phyloP scores from a whole-genome alignment of 352 stramenopile species.

The Phytophthora pluvialis region DNA sequence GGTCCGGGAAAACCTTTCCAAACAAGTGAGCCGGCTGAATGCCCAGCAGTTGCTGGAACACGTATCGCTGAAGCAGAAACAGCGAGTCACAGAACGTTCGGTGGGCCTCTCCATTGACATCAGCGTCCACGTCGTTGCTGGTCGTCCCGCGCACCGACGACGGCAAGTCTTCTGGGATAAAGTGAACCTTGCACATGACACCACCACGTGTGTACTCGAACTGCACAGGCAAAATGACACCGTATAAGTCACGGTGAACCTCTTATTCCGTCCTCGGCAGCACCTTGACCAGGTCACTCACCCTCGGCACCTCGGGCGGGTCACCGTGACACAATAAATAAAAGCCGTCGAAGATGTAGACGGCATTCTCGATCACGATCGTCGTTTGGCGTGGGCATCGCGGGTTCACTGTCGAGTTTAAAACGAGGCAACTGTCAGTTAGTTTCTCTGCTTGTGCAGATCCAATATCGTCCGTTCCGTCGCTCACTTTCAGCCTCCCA shows the following conservation, averaged over 20 bases:
- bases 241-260: background rate
- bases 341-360: slow-evolving; percentile 89
- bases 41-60: slow-evolving; percentile 78
- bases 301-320: slow-evolving; percentile 60
- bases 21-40: slow-evolving; percentile 82
- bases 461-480: background rate
- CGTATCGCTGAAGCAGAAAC: slow-evolving; percentile 72
- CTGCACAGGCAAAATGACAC: slow-evolving; percentile 35
- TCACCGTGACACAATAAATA: slow-evolving; percentile 81
- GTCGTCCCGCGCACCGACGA: slow-evolving; percentile 43
- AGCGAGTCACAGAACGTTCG: slow-evolving; percentile 59
- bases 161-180: slow-evolving; percentile 69
- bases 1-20: slow-evolving; percentile 63
- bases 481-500: slow-evolving; percentile 81
- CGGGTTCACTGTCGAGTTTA: slow-evolving; percentile 67
- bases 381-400: slow-evolving; percentile 75
- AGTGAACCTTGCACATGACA: slow-evolving; percentile 82
- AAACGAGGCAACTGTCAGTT: background rate
- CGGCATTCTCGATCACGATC: slow-evolving; percentile 59
- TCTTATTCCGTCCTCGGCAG: background rate
- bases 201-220: slow-evolving; percentile 84
- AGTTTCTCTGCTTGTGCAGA: background rate
- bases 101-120: slow-evolving; percentile 36
- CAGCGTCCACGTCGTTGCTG: slow-evolving; percentile 29
- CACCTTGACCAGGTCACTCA: slow-evolving; percentile 17